Base-by-base conservation (phyloP, 208 protist genomes). In the Crithidia bombi region DNA sequence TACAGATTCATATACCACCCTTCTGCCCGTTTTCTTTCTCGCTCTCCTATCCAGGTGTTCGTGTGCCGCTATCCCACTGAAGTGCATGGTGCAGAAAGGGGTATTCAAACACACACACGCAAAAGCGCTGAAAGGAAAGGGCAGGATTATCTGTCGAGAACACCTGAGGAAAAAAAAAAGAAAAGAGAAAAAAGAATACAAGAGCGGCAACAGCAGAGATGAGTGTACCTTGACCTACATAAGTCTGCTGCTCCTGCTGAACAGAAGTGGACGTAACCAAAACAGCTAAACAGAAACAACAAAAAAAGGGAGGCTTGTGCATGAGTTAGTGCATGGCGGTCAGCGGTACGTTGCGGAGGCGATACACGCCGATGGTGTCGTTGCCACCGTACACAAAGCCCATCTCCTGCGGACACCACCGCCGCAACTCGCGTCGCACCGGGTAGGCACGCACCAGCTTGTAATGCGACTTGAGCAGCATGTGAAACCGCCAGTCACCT, bases 401-500 rank as follows among this genome's bases (percentile, higher is more conserved):
- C 89, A 97, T 95, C 52, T 97, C 82, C 70, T 92, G 83, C 25
- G 92, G 92, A 35, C 64, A 81, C 92, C 92, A 97, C 9, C 92
- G 87, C 11, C 90, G 83, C 58, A 97, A 33, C 75, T 97, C 92
- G 26, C 87, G 83, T 10, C 92, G 89, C 26, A 95, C 89, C n/a
- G 82, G 65, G 59, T 95, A 97, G 32, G 85, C 86, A 15, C 68
- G 84, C n/a, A 94, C 68, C 12, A 94, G 79, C 66, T 87, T 90
- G 77, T 92, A 97, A 62, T 93, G 84, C 25, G 79, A 81, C 62
- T 91, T 81, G 41, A 94, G 86, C 23, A 94, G 75, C 69, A 93
- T 78, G 69, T 97, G 92, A 64, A 97, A 92, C 11, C 92, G 83
- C 90, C 89, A 95, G 72, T 97, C 92, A 0, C 92, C 92, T 1